Percentiles rank a stretch among this genome's conserved stretches.
These are phyloP conservation scores for Nectriaceae sp. DNA, from an alignment of 2,329 filamentous ascomycete genomes.

Conservation along the genomic window DNA sequence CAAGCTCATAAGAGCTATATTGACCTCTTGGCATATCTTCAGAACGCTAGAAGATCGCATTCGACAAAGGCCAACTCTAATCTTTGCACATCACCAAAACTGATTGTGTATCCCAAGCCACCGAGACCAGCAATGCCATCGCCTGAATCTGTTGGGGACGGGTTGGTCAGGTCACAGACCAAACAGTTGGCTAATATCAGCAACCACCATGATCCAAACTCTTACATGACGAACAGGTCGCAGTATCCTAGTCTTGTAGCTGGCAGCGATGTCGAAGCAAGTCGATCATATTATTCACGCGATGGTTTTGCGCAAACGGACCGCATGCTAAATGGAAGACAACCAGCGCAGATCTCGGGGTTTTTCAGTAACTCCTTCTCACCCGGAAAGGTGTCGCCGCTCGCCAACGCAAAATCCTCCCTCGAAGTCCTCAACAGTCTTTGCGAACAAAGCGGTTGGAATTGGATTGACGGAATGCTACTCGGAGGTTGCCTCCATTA, in stretches of 20 bases:
- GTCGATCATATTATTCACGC: neutral
- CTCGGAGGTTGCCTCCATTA: slow-evolving; percentile 91
- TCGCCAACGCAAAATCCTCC: slow-evolving; percentile 62
- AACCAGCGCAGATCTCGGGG: slow-evolving; percentile 12
- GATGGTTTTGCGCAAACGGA: slow-evolving; percentile 9
- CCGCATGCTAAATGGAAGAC: slow-evolving; percentile 8
- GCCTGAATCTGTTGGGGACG: neutral
- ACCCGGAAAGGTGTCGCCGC: slow-evolving; percentile 37
- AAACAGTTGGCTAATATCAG: neutral
- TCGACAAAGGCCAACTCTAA: slow-evolving; percentile 39
- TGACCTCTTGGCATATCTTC: slow-evolving; percentile 66
- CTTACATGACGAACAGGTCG: neutral
- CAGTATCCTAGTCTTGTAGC: neutral
- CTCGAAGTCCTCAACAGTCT: slow-evolving; percentile 72
- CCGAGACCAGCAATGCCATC: slow-evolving; percentile 34
- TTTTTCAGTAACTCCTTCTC: slow-evolving; percentile 15
- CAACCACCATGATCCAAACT: neutral
- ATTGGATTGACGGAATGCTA: slow-evolving; percentile 92
- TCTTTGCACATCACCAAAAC: slow-evolving; percentile 45
- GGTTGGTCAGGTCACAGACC: neutral
- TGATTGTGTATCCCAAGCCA: slow-evolving; percentile 58
- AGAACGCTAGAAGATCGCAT: slow-evolving; percentile 56
- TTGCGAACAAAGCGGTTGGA: slow-evolving; percentile 79
- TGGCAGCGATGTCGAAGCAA: neutral
- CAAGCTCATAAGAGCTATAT: slow-evolving; percentile 75